Evolutionary conservation across 176 grass and related monocot genomes (phyloP).

Genomic region (Zizania latifolia): DNA sequence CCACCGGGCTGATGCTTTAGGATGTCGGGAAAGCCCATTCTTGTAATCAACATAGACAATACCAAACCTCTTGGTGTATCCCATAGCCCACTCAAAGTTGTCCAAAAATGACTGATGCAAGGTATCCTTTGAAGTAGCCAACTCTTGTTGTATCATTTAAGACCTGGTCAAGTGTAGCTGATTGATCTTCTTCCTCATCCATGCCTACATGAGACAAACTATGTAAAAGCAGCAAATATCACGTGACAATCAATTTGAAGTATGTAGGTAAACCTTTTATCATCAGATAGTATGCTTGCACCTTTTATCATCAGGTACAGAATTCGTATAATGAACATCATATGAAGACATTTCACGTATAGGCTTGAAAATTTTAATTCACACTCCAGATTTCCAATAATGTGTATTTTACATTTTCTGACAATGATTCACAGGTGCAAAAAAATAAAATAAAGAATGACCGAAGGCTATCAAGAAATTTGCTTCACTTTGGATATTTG

Average conservation of each 20-base stretch:
- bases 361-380: background rate
- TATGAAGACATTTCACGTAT: background rate
- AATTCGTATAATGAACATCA: background rate
- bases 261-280: background rate
- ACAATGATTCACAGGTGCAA: background rate
- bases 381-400: background rate
- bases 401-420: background rate
- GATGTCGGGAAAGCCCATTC: constrained; percentile 63
- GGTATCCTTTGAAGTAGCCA: constrained; percentile 75
- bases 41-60: constrained; percentile 76
- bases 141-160: constrained; percentile 80
- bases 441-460: background rate
- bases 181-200: constrained; percentile 85
- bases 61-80: constrained; percentile 75
- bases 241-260: background rate
- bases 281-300: no score
- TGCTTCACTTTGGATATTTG: no score
- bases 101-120: constrained; percentile 52
- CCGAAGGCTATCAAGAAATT: background rate
- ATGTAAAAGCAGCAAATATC: constrained; percentile 13
- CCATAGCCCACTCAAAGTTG: constrained; percentile 82
- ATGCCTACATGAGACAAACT: constrained; percentile 52
- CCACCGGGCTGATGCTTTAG: constrained; percentile 60
- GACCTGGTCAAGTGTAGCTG: constrained; percentile 44
- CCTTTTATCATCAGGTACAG: background rate